Base-by-base conservation (phyloP, 2,329 filamentous ascomycete genomes). In the Calonectria crousiana region DNA sequence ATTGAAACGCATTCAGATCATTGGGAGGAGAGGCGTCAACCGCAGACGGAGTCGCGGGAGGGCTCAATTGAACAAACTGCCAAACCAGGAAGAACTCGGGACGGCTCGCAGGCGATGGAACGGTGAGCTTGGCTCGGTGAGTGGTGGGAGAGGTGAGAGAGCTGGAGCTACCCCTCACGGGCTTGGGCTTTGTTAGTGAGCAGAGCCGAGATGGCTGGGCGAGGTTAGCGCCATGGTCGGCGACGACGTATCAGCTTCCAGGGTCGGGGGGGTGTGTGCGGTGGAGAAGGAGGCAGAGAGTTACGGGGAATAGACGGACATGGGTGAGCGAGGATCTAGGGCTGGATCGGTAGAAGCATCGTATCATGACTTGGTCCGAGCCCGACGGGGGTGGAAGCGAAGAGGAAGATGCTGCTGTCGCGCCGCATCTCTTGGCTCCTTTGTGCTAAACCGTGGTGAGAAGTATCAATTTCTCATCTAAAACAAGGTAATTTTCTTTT, bases 111-210 rank as follows among this genome's bases (percentile, higher is more conserved):
- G 53, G 56, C 56, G 36, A 62, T 62, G 56, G 56, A 41, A 62
- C 56, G 64, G 41, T 67, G 64, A 36, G 64, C 64, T 67, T 67
- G 64, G 44, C 34, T 67, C 65, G 65, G 65, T 67, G 65, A 67
- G 65, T 47, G 60, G 41, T 44, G 18, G 41, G 49, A 32, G 32
- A 52, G 64, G 47, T 49, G 64, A 53, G 30, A 51, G 41, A 69
- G 52, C 23, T 69, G 51, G 30, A 52, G 62, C 64, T 65, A 72
- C 71, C 71, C 71, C 71, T 72, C 71, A 69, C 67, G 26, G 51
- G 14, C 38, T 11, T 28, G 60, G 38, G 51, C n/a, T 23, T 26
- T 49, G 41, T 65, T 49, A 49, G 60, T 65, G 60, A 62, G 34
- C 34, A 28, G 30, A 20, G 36, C 56, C 32, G 47, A 67, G 66